Conservation (phyloP, 495 filamentous ascomycete species). For the Penicillium arizonense region DNA sequence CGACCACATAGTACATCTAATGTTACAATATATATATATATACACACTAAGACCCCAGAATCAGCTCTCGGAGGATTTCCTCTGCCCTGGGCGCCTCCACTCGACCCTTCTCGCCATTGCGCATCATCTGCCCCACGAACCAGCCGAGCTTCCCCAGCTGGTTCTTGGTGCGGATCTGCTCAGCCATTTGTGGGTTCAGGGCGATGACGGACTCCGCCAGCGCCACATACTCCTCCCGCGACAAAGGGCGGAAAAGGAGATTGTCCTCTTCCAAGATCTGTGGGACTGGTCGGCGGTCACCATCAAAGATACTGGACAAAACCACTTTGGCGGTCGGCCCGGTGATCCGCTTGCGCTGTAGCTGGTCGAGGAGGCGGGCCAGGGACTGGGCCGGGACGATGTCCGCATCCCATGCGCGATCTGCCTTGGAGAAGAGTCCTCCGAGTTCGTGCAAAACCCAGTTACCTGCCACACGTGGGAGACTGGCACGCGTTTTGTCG, state of each 20-base stretch:
- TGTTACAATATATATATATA: constrained; percentile 10
- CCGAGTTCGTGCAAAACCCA: constrained; percentile 91
- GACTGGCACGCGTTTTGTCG: constrained; percentile 18
- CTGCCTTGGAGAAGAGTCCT: constrained; percentile 59
- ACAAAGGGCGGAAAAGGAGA: constrained; percentile 61
- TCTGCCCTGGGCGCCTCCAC: constrained; percentile 76
- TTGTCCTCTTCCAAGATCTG: constrained; percentile 64
- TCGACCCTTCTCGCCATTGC: constrained; percentile 66
- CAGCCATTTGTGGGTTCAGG: constrained; percentile 59
- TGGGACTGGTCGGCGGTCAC: constrained; percentile 49
- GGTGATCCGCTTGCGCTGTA: constrained; percentile 68
- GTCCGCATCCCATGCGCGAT: constrained; percentile 51
- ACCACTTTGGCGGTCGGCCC: constrained; percentile 73
- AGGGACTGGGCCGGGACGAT: constrained; percentile 60
- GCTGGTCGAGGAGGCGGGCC: constrained; percentile 62
- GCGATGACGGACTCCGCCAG: constrained; percentile 42
- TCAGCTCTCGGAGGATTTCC: constrained; percentile 56
- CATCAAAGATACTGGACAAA: constrained; percentile 58
- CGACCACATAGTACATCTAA: constrained; percentile 11
- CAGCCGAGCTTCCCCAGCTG: constrained; percentile 78
- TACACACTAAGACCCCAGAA: constrained; percentile 33
- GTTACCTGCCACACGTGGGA: constrained; percentile 51
- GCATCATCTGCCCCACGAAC: constrained; percentile 91
- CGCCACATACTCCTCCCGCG: constrained; percentile 44
- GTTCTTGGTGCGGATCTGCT: constrained; percentile 63